Evolutionary conservation across 2,329 filamentous ascomycete species (phyloP).

Genomic region (Fusarium pseudograminearum): DNA sequence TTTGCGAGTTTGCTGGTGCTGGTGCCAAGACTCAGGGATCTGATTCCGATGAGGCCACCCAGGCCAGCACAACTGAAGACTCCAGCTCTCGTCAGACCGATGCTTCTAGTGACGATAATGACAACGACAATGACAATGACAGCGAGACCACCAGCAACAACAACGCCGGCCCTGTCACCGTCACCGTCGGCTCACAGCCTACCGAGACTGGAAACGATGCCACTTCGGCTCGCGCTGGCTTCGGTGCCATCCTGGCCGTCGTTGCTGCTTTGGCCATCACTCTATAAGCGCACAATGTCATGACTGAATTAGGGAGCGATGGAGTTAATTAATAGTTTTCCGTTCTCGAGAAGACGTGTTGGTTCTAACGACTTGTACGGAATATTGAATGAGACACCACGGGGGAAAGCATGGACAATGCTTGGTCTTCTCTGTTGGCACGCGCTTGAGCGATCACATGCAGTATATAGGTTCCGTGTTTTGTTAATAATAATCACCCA

Average conservation of each 20-base stretch:
- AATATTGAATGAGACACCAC: conserved; percentile 42
- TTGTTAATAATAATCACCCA: conserved; percentile 24
- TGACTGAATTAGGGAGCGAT: background rate
- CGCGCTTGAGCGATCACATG: conserved; percentile 18
- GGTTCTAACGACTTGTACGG: conserved; percentile 37
- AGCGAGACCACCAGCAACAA: conserved; percentile 7
- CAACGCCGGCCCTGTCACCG: conserved; percentile 35
- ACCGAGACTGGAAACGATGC: conserved; percentile 36
- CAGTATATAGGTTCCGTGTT: conserved; percentile 43
- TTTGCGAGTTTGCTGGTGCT: conserved; percentile 34
- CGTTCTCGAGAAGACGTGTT: conserved; percentile 18
- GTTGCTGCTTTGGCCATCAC: conserved; percentile 41
- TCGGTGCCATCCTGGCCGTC: conserved; percentile 41
- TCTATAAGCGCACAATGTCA: conserved; percentile 36
- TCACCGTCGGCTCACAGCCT: conserved; percentile 35
- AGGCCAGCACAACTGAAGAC: conserved; percentile 23
- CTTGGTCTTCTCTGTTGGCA: conserved; percentile 21
- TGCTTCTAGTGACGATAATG: background rate
- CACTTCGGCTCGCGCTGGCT: conserved; percentile 34
- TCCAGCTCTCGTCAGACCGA: conserved; percentile 13
- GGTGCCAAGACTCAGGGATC: conserved; percentile 20
- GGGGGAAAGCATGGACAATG: conserved; percentile 21
- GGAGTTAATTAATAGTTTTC: conserved; percentile 15
- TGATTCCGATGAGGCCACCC: conserved; percentile 5
- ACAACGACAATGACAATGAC: conserved; percentile 17